Percentiles rank a stretch among this genome's conserved stretches.
phyloP scores from a whole-genome alignment of 2,329 filamentous ascomycete species.

The Helotiales sp. region DNA sequence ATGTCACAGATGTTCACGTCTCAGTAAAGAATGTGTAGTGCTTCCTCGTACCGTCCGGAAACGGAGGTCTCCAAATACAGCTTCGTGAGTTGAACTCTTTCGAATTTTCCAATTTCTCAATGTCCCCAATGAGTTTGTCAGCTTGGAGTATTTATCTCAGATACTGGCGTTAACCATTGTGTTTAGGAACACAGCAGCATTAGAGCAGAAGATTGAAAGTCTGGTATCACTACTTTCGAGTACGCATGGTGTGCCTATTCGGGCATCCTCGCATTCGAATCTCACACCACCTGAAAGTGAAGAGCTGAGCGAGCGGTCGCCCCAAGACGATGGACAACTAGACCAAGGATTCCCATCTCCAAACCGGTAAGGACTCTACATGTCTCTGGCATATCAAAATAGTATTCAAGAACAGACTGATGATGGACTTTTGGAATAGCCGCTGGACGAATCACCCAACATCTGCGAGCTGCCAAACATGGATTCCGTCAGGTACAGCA shows the following conservation, averaged over 20 bases:
- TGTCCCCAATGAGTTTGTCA: too few relatives aligned
- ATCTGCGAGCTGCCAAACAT: not conserved
- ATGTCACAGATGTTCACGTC: constrained; percentile 32
- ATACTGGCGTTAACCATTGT: not conserved
- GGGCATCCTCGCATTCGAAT: constrained; percentile 10
- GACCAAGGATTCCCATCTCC: not conserved
- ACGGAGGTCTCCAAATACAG: constrained; percentile 30
- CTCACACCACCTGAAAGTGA: constrained; percentile 19
- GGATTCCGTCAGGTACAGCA: not conserved
- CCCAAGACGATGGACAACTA: not conserved
- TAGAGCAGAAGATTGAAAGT: constrained; percentile 36
- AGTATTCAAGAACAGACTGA: not conserved
- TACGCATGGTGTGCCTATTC: constrained; percentile 20
- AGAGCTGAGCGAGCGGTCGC: constrained; percentile 14
- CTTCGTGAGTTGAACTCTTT: constrained; percentile 24
- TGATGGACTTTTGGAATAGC: not conserved
- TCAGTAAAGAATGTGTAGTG: constrained; percentile 33
- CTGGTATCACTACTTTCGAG: constrained; percentile 34
- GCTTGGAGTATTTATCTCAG: not conserved
- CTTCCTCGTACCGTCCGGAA: constrained; percentile 28
- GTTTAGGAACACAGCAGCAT: constrained; percentile 27
- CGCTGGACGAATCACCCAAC: not conserved
- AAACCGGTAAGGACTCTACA: not conserved
- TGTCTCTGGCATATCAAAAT: not conserved
- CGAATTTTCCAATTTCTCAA: not conserved